These are phyloP conservation scores for Macaranga tanarius DNA, from an alignment of 441 rosid species.

Conservation along the genomic window DNA sequence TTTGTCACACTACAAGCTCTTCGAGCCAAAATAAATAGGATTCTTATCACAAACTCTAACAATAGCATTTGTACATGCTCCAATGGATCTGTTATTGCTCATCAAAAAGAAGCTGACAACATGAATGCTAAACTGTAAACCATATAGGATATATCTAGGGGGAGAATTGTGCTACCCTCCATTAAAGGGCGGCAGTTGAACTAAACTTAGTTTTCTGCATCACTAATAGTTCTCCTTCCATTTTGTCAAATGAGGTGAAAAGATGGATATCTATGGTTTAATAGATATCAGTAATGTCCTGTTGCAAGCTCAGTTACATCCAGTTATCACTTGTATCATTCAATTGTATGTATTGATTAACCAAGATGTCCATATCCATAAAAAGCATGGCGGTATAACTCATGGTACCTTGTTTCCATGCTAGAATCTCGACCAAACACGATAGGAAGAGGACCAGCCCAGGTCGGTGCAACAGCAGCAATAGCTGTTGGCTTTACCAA, in stretches of 20 bases:
- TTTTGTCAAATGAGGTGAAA: not conserved
- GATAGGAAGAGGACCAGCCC: slow-evolving; percentile 92
- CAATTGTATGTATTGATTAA: not conserved
- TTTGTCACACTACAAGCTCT: too few species aligned
- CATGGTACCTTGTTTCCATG: slow-evolving; percentile 74
- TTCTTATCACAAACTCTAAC: too few species aligned
- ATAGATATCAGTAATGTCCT: not conserved
- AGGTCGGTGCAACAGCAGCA: slow-evolving; percentile 87
- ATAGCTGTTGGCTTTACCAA: slow-evolving; percentile 76
- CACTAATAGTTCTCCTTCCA: not conserved
- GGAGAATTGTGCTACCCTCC: too few species aligned
- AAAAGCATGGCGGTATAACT: not conserved
- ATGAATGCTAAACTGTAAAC: not conserved
- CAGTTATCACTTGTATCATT: not conserved
- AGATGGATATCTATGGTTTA: not conserved
- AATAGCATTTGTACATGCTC: not conserved
- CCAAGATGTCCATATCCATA: not conserved
- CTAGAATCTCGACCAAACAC: slow-evolving; percentile 85
- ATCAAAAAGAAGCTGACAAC: slow-evolving; percentile 6
- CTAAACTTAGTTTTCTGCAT: not conserved
- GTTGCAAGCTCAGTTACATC: not conserved
- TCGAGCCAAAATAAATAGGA: too few species aligned
- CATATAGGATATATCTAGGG: not conserved
- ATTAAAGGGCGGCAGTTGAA: not conserved
- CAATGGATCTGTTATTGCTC: not conserved